These are phyloP conservation scores for Nepenthes alata DNA, from an alignment of 179 eudicot species.

Conservation along the genomic window DNA sequence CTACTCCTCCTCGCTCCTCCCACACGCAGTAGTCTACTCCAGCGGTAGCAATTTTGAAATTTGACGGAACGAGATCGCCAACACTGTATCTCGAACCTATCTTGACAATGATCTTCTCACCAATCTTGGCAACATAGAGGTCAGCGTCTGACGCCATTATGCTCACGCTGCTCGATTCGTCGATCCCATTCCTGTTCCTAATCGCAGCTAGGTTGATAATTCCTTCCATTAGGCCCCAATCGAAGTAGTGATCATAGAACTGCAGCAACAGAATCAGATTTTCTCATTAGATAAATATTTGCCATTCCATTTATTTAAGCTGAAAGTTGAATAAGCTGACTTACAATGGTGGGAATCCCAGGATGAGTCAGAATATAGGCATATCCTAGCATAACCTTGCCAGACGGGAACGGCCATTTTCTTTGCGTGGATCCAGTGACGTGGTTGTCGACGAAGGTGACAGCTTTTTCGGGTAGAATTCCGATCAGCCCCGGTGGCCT, in stretches of 20 bases:
- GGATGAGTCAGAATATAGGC: conserved; percentile 67
- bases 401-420: conserved; percentile 46
- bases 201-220: conserved; percentile 24
- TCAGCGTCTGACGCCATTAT: conserved; percentile 10
- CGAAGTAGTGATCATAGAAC: conserved; percentile 59
- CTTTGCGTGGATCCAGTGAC: conserved; percentile 52
- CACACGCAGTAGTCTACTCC: conserved; percentile 41
- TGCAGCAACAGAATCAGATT: conserved; percentile 5
- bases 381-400: conserved; percentile 58
- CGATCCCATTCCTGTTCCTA: conserved; percentile 31
- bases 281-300: neutral
- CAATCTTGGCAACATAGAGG: conserved; percentile 44
- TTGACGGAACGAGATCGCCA: conserved; percentile 37
- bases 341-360: conserved; percentile 46
- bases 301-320: too few relatives aligned
- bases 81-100: conserved; percentile 36
- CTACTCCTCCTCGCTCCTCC: conserved; percentile 19
- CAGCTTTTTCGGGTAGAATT: conserved; percentile 33
- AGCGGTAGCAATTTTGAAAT: conserved; percentile 25
- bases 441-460: conserved; percentile 52
- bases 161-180: conserved; percentile 25
- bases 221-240: conserved; percentile 43
- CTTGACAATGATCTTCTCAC: conserved; percentile 31
- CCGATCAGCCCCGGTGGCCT: conserved; percentile 59
- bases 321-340: neutral